A percentile compares a stretch with the other conserved stretches of the same genome.
phyloP scores from a whole-genome alignment of 805 yeast species.

The Hanseniaspora occidentalis region DNA sequence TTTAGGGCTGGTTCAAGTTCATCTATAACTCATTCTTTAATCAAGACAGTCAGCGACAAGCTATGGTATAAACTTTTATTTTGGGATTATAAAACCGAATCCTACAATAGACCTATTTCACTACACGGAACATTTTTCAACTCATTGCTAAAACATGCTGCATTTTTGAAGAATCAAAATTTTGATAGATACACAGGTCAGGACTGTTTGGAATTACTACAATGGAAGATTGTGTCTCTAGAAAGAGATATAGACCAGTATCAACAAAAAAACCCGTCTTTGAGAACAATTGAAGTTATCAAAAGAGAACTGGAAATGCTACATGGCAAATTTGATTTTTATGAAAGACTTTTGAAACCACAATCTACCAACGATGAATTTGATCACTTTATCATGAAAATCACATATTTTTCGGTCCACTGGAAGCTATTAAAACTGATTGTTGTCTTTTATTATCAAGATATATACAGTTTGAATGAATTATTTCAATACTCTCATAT shows the following conservation, averaged over 20 bases:
- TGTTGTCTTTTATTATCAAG: conserved; percentile 13
- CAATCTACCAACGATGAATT: conserved; percentile 9
- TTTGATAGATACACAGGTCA: conserved; percentile 15
- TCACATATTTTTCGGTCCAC: conserved; percentile 11
- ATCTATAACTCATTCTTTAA: conserved; percentile 8
- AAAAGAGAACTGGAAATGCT: conserved; percentile 15
- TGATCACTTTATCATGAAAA: conserved; percentile 15
- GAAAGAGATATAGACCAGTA: conserved; percentile 23
- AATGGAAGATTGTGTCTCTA: conserved; percentile 21
- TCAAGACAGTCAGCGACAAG: conserved; percentile 16
- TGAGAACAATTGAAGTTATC: conserved; percentile 20
- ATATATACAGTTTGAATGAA: conserved; percentile 11
- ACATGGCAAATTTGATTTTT: conserved; percentile 7
- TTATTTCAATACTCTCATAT: conserved; percentile 11
- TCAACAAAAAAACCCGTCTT: conserved; percentile 15
- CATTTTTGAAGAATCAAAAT: conserved; percentile 14
- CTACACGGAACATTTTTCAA: conserved; percentile 7
- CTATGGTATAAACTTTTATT: conserved; percentile 20
- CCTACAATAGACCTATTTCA: neutral
- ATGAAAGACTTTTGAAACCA: conserved; percentile 9
- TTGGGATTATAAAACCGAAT: conserved; percentile 12
- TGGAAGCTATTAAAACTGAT: conserved; percentile 21
- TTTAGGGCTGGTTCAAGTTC: neutral
- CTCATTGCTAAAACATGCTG: conserved; percentile 19
- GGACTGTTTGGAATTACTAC: conserved; percentile 17